Base-by-base conservation (phyloP, 352 stramenopile genomes). In the Pythium vanterpoolii region DNA sequence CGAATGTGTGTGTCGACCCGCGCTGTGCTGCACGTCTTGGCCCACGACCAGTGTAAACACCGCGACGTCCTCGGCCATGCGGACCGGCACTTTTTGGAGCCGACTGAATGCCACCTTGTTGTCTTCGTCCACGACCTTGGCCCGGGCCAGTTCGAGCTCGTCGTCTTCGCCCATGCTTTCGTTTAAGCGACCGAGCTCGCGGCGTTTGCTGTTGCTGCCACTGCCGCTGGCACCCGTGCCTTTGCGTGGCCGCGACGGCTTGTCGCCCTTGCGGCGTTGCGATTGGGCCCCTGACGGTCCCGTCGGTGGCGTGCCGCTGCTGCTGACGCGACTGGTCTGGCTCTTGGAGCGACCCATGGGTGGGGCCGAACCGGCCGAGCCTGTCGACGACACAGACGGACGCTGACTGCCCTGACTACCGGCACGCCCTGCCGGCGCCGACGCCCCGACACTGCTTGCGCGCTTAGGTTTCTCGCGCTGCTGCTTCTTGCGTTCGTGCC, bases 51-150 rank as follows among this genome's bases (percentile, higher is more conserved):
- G 73, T 19, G 77, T 84, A 60, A 85, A 91, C 19, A 89, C 83
- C 23, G 76, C 66, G n/a, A 84, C 81, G 38, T 85, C 63, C 38
- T 87, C 76, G 5, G 81, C 76, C 45, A 91, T 68, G 28, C 74
- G 76, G 31, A 91, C 74, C 5, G 81, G 81, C 28, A 91, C 77
- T 34, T 89, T 89, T 36, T 91, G 81, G 45, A 91, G 70, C 2
- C 76, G 81, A 45, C 77, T 91, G 43, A 91, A 91, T 5, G 76
- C 72, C 19, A 91, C 81, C 51, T 89, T 89, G 62, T 91, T 89
- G 58, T 91, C 81, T 49, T 86, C 79, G 28, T 91, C 77, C n/a
- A 88, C 55, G 11, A 72, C 58, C 14, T 31, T 55, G 3, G 45
- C 55, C 4, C 68, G 59, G 1, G 43, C 58, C 5, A 62, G 59